Base-by-base conservation (phyloP, 2,329 filamentous ascomycete species). In the Phoma herbarum region DNA sequence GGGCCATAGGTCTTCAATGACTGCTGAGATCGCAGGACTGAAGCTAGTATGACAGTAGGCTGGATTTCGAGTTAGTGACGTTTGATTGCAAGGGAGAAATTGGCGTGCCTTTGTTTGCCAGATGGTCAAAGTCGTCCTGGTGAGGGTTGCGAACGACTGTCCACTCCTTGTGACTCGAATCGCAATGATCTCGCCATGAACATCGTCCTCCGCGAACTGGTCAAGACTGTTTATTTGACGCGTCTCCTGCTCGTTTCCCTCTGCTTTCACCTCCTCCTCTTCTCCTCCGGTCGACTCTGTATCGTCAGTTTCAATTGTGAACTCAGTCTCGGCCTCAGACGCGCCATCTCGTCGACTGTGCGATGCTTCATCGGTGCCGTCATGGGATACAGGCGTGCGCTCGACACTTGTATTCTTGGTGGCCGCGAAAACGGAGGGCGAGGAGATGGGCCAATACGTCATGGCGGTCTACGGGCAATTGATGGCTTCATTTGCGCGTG, bases 381-480 rank as follows among this genome's bases (percentile, higher is more conserved):
- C 88, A 81, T 91, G 85, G 66, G 88, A 84, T 52, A 84, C 85
- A 61, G 86, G 78, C 62, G 84, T 79, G 57, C 80, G 83, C 65
- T 82, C 77, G 54, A 82, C 78, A 66, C 82, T 78, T 75, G 84
- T 83, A 73, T 85, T 86, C 79, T 87, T 91, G 80, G 84, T 90
- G 69, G 90, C 90, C 74, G 91, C 89, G 82, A 92, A 94, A 77
- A 93, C 88, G 77, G 89, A 88, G 74, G 92, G 91, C 76, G 91
- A 91, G 78, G 90, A 91, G 78, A 93, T 86, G 73, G 92, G 92
- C 92, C 92, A 96, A 85, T 96, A 96, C 92, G 95, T 96, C 83
- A 78, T 78, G 75, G 75, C 75, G 72, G 72, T 73, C 70, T 75
- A 72, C 67, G 66, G 57, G 57, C 70, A 71, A 70, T 67, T 67